These are phyloP conservation scores for Lasiodiplodia gonubiensis DNA, from an alignment of 2,329 filamentous ascomycete species.

Conservation along the genomic window DNA sequence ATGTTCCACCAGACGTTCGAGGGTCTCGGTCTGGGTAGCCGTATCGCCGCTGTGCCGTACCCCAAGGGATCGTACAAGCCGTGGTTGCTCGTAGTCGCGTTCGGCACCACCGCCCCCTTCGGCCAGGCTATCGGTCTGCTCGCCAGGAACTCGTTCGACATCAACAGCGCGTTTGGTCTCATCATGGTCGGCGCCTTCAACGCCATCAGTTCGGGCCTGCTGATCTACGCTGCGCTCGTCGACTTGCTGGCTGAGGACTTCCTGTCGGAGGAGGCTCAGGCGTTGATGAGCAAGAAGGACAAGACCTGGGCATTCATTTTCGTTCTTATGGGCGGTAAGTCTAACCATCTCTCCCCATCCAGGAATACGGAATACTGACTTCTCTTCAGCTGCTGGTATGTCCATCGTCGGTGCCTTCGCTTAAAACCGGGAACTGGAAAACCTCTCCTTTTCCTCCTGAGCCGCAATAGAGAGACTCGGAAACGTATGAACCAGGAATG, in stretches of 20 bases:
- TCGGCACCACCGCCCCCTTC: slow-evolving; percentile 73
- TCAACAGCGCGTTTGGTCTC: slow-evolving; percentile 74
- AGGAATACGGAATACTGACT: background rate
- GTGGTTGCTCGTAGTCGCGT: slow-evolving; percentile 79
- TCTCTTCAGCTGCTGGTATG: slow-evolving; percentile 41
- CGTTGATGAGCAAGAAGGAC: slow-evolving; percentile 56
- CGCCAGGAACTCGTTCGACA: slow-evolving; percentile 80
- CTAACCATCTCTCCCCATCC: too few relatives aligned
- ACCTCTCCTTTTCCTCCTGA: background rate
- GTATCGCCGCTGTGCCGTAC: slow-evolving; percentile 77
- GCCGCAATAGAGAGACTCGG: background rate
- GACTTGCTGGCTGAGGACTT: slow-evolving; percentile 88
- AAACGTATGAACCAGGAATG: too few relatives aligned
- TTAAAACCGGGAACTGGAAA: slow-evolving; percentile 29
- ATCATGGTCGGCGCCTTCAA: slow-evolving; percentile 89
- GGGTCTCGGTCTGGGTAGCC: slow-evolving; percentile 81
- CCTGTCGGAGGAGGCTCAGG: slow-evolving; percentile 59
- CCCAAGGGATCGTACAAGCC: slow-evolving; percentile 42
- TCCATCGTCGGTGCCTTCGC: slow-evolving; percentile 45
- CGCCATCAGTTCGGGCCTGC: slow-evolving; percentile 77
- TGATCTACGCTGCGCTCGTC: slow-evolving; percentile 82
- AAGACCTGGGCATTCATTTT: slow-evolving; percentile 60
- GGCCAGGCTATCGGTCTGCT: slow-evolving; percentile 83
- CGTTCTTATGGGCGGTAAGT: slow-evolving; percentile 41
- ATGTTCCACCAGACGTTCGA: slow-evolving; percentile 83